phyloP scores from a whole-genome alignment of 768 basidiomycete species.

The Cubamyces sp. region DNA sequence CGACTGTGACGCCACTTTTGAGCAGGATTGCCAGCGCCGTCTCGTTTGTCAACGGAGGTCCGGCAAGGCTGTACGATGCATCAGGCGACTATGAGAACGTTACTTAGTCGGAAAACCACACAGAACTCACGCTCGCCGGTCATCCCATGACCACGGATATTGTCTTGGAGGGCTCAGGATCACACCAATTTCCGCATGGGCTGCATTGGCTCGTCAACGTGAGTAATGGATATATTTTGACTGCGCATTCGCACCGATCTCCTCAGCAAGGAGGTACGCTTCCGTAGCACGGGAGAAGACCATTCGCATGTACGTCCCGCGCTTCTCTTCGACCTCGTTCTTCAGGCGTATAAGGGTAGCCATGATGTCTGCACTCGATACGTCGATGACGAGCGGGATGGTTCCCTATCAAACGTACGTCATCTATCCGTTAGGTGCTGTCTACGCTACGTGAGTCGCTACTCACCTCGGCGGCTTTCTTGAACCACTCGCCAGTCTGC shows the following conservation, averaged over 20 bases:
- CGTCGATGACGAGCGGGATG: conserved; percentile 76
- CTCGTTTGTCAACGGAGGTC: conserved; percentile 66
- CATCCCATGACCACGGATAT: conserved; percentile 67
- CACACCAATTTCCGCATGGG: conserved; percentile 34
- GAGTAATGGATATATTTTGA: conserved; percentile 16
- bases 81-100: neutral
- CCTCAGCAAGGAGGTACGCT: conserved; percentile 69
- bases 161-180: conserved; percentile 64
- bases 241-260: conserved; percentile 48
- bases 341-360: conserved; percentile 75
- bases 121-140: conserved; percentile 55
- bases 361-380: conserved; percentile 80
- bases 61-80: conserved; percentile 51
- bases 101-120: neutral
- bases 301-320: conserved; percentile 49
- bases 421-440: neutral
- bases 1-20: conserved; percentile 64
- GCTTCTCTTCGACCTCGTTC: conserved; percentile 56
- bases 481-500: conserved; percentile 40
- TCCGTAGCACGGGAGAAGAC: conserved; percentile 71
- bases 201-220: neutral
- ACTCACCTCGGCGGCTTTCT: conserved; percentile 39
- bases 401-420: conserved; percentile 50
- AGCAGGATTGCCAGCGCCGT: conserved; percentile 59
- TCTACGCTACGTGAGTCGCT: conserved; percentile 5